phyloP scores from a whole-genome alignment of 1,284 basidiomycete species.

The Irpex lacteus region DNA sequence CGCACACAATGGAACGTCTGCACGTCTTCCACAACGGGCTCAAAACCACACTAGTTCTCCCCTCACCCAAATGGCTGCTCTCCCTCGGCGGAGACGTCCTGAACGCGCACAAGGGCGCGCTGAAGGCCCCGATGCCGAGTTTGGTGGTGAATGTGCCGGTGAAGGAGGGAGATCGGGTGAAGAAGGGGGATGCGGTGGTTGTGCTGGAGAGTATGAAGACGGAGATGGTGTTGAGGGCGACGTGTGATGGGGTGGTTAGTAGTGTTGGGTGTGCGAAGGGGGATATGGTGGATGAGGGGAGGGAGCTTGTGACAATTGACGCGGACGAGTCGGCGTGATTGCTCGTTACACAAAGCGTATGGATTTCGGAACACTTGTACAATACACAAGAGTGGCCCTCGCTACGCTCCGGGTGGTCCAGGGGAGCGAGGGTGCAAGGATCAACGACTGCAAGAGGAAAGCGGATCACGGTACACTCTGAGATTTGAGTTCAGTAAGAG shows the following conservation, averaged over 20 bases:
- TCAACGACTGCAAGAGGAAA: no score
- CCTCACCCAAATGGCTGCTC: conserved; percentile 64
- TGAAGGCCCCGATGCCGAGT: conserved; percentile 86
- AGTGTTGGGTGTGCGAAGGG: conserved; percentile 76
- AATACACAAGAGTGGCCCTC: no score
- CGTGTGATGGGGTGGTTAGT: conserved; percentile 64
- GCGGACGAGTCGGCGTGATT: conserved; percentile 10
- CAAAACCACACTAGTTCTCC: conserved; percentile 59
- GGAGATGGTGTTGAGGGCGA: conserved; percentile 81
- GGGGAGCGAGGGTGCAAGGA: no score
- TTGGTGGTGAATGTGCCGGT: conserved; percentile 86
- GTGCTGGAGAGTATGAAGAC: conserved; percentile 97
- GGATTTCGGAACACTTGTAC: background rate
- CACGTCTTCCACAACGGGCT: conserved; percentile 64
- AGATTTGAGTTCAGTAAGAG: no score
- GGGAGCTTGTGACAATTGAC: conserved; percentile 71
- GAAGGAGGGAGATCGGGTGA: conserved; percentile 71
- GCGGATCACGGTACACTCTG: no score
- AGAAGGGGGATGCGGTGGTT: conserved; percentile 77
- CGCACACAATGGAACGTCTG: conserved; percentile 61
- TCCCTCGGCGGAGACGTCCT: conserved; percentile 57
- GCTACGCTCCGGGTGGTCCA: no score
- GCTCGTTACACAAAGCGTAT: background rate
- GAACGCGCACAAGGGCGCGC: conserved; percentile 48
- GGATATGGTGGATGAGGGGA: conserved; percentile 87